A percentile compares a stretch with the other conserved stretches of the same genome.
These are phyloP conservation scores for Forsythia suspensa DNA, from an alignment of 257 asterid species.

Conservation along the genomic window DNA sequence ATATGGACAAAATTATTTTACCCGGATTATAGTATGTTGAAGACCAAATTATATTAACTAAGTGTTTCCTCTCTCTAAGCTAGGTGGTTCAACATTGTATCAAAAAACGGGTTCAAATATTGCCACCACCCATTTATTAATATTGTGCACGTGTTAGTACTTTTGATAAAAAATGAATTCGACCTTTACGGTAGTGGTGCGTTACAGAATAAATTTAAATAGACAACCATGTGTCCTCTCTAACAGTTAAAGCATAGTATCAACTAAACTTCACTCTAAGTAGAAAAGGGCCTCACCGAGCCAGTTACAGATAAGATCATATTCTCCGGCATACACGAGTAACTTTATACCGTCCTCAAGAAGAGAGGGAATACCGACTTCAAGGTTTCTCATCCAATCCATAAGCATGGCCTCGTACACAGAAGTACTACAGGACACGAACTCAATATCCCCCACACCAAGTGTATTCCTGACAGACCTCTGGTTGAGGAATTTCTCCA, in stretches of 20 bases:
- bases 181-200: no score
- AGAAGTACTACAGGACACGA: conserved; percentile 68
- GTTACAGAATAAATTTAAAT: neutral
- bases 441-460: conserved; percentile 70
- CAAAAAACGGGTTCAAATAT: neutral
- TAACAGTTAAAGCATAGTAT: neutral
- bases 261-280: neutral
- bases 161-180: neutral
- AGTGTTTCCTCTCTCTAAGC: neutral
- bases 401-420: conserved; percentile 78
- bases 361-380: conserved; percentile 72
- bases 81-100: neutral
- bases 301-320: conserved; percentile 82
- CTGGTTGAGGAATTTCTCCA: conserved; percentile 64
- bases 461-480: conserved; percentile 53
- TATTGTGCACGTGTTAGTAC: neutral
- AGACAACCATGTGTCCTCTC: neutral
- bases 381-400: conserved; percentile 88
- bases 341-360: conserved; percentile 69
- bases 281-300: conserved; percentile 45
- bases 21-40: neutral
- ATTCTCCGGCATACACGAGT: conserved; percentile 75
- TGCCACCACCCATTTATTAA: neutral
- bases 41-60: neutral
- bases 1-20: neutral